A percentile compares a stretch with the other conserved stretches of the same genome.
Conservation (phyloP, 2,329 filamentous ascomycete species). For the Pseudogymnoascus sp. region DNA sequence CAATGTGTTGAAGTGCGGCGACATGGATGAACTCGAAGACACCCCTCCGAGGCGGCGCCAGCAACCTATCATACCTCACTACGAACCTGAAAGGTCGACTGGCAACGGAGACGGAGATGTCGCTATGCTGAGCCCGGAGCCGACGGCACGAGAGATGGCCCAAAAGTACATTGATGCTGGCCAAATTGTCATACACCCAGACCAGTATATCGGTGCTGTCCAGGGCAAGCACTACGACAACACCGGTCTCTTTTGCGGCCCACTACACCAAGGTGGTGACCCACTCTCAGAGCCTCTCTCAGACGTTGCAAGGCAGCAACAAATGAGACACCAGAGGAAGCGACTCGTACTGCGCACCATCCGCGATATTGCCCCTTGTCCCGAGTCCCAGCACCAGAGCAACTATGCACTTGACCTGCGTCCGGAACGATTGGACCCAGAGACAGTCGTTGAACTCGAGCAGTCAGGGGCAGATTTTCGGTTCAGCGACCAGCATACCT, state of each 20-base stretch:
- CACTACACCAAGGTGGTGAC: slow-evolving; percentile 43
- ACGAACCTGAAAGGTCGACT: background rate
- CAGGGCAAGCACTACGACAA: slow-evolving; percentile 49
- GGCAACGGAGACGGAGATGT: background rate
- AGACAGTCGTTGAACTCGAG: background rate
- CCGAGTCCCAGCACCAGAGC: background rate
- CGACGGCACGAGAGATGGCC: slow-evolving; percentile 25
- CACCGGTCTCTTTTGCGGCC: slow-evolving; percentile 37
- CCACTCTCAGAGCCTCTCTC: background rate
- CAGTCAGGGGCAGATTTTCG: background rate
- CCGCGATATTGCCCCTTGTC: background rate
- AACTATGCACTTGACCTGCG: background rate
- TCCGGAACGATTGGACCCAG: background rate
- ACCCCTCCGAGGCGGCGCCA: slow-evolving; percentile 36
- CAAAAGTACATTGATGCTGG: slow-evolving; percentile 32
- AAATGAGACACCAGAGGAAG: background rate
- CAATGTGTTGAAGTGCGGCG: slow-evolving; percentile 46
- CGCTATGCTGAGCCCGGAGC: slow-evolving; percentile 13
- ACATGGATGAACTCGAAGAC: slow-evolving; percentile 27
- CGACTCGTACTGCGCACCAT: background rate
- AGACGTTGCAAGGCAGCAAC: background rate
- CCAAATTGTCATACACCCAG: slow-evolving; percentile 37
- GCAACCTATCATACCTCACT: slow-evolving; percentile 43
- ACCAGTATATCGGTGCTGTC: slow-evolving; percentile 46
- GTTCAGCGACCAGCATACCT: background rate